Conservation (phyloP, 768 basidiomycete species). For the Auricularia cornea region DNA sequence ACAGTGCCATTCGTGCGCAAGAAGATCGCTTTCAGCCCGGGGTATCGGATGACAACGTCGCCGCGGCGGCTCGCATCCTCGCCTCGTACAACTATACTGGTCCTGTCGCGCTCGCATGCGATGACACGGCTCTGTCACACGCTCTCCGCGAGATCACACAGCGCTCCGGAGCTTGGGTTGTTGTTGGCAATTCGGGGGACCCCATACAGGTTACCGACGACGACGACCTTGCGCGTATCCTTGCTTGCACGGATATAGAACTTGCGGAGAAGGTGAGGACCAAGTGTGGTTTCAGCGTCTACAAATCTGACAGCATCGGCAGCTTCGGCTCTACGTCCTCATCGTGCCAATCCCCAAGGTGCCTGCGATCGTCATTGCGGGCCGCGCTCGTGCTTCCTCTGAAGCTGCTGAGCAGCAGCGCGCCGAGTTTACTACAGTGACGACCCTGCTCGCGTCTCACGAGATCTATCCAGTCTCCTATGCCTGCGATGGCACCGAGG, state of each 20-base stretch:
- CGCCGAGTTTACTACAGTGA: not conserved
- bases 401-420: not conserved
- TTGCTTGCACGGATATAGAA: slow-evolving; percentile 2
- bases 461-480: slow-evolving; percentile 23
- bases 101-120: slow-evolving; percentile 19
- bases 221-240: slow-evolving; percentile 9
- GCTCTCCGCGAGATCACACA: slow-evolving; percentile 7
- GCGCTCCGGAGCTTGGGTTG: slow-evolving; percentile 11
- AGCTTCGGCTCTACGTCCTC: not conserved
- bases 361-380: not conserved
- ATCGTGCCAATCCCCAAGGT: not conserved
- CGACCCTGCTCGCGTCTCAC: not conserved
- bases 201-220: slow-evolving; percentile 17
- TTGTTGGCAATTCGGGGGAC: slow-evolving; percentile 19
- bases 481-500: slow-evolving; percentile 27
- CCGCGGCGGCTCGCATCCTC: not conserved
- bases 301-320: not conserved
- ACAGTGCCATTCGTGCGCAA: too few relatives aligned
- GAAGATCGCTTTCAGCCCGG: too few relatives aligned
- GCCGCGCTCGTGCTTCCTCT: not conserved
- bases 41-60: too few relatives aligned
- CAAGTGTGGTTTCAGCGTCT: not conserved
- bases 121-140: slow-evolving; percentile 28
- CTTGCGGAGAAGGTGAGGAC: not conserved
- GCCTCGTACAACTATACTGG: not conserved